Conservation (phyloP, 768 basidiomycete species). For the Artomyces pyxidatus region DNA sequence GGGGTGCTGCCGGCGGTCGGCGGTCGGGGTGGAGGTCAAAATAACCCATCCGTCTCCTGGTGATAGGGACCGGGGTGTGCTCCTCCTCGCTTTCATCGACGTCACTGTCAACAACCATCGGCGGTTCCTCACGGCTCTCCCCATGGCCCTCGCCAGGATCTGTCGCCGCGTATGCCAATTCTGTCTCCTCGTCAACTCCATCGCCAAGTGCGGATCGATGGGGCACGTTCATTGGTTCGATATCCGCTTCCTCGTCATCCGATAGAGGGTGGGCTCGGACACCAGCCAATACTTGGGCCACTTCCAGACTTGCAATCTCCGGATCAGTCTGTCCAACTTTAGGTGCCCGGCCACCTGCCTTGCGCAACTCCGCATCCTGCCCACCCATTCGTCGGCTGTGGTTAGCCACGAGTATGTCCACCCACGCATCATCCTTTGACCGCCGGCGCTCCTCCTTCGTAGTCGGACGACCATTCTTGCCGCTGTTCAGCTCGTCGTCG, state of each 20-base stretch:
- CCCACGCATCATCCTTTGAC: conserved; percentile 72
- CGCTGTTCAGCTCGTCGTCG: conserved; percentile 30
- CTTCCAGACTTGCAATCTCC: conserved; percentile 65
- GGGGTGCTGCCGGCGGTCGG: conserved; percentile 26
- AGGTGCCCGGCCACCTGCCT: conserved; percentile 19
- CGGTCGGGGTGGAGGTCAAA: conserved; percentile 78
- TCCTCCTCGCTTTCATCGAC: conserved; percentile 14
- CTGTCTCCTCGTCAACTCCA: background rate
- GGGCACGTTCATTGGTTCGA: conserved; percentile 16
- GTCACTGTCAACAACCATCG: conserved; percentile 21
- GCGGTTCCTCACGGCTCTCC: background rate
- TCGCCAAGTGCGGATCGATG: conserved; percentile 5
- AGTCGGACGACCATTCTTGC: conserved; percentile 8
- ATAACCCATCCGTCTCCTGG: conserved; percentile 46
- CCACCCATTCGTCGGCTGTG: conserved; percentile 42
- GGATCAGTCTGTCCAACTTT: conserved; percentile 46
- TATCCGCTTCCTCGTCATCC: conserved; percentile 30
- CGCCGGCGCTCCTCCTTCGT: conserved; percentile 35
- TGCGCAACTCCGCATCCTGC: conserved; percentile 42
- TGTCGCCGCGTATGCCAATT: conserved; percentile 4
- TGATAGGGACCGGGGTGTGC: background rate
- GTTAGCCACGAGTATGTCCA: conserved; percentile 72
- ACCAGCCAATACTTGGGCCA: conserved; percentile 61
- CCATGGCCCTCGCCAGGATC: background rate
- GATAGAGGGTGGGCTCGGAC: conserved; percentile 32